Conservation (phyloP, 345 rosid species). For the Lepidium sativum region DNA sequence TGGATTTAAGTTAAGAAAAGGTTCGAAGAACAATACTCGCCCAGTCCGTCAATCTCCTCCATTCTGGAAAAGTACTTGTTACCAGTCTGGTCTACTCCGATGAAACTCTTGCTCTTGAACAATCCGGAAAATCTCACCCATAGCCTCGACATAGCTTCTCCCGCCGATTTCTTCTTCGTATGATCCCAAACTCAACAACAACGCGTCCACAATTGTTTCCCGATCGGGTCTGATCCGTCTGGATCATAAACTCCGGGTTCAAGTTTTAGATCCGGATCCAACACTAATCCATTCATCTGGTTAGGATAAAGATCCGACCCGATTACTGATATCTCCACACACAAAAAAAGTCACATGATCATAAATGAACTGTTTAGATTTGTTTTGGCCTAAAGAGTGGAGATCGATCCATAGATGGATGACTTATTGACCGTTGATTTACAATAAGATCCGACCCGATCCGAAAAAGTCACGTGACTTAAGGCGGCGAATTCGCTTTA, state of each 20-base stretch:
- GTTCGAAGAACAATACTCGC: constrained; percentile 40
- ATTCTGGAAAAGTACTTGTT: constrained; percentile 68
- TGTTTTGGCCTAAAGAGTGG: no score
- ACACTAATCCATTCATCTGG: neutral
- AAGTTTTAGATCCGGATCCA: neutral
- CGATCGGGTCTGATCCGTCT: constrained; percentile 1
- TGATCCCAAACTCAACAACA: neutral
- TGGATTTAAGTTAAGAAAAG: neutral
- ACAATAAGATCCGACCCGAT: neutral
- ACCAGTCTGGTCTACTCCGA: constrained; percentile 68
- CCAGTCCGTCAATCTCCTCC: constrained; percentile 75
- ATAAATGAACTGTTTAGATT: neutral
- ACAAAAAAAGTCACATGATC: neutral
- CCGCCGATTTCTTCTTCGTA: constrained; percentile 9
- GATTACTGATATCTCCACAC: neutral
- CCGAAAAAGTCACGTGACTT: no score
- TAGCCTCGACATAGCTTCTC: constrained; percentile 57
- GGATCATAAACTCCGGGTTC: neutral
- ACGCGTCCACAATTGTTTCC: neutral
- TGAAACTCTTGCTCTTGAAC: constrained; percentile 41
- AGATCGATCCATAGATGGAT: no score
- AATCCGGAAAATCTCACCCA: constrained; percentile 60
- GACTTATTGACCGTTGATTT: no score
- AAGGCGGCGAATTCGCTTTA: neutral
- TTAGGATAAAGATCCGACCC: neutral